Percentiles rank a stretch among this genome's conserved stretches.
phyloP scores from a whole-genome alignment of 495 filamentous ascomycete genomes.

The Penicillium paradoxum region DNA sequence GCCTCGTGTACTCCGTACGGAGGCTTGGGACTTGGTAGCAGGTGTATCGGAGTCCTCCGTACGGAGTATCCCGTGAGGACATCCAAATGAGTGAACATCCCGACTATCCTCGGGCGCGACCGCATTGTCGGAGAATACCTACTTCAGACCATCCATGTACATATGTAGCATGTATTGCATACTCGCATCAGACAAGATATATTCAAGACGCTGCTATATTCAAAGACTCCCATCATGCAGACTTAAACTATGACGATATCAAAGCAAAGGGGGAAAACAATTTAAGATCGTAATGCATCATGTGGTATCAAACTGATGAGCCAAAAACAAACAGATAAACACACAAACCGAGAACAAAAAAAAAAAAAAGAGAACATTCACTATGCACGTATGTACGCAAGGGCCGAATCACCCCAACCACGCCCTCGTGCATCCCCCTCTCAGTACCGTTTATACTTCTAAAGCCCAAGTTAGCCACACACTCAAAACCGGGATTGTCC shows the following conservation, averaged over 20 bases:
- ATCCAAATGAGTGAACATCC: too few relatives aligned
- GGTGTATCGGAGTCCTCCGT: too few relatives aligned
- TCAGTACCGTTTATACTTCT: slow-evolving; percentile 47
- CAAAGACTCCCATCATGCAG: slow-evolving; percentile 11
- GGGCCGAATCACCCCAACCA: not conserved
- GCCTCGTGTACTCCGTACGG: not conserved
- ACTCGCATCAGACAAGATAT: too few relatives aligned
- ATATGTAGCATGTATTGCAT: too few relatives aligned
- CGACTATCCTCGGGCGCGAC: too few relatives aligned
- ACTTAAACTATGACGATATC: not conserved
- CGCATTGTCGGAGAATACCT: too few relatives aligned
- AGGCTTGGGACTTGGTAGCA: not conserved
- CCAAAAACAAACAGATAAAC: not conserved
- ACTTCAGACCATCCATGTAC: too few relatives aligned
- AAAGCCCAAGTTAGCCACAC: slow-evolving; percentile 3
- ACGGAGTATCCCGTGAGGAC: too few relatives aligned
- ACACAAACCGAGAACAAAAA: not conserved
- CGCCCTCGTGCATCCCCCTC: not conserved
- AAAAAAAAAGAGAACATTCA: slow-evolving; percentile 6
- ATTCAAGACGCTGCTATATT: not conserved
- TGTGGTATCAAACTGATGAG: slow-evolving; percentile 10
- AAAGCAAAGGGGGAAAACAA: not conserved
- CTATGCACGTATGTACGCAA: slow-evolving; percentile 1
- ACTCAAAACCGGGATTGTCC: not conserved
- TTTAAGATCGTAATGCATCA: not conserved